Evolutionary conservation across 2,329 filamentous ascomycete species (phyloP), one percentile per base, ranked within the genome.

Genomic region (Fonsecaea nubica): DNA sequence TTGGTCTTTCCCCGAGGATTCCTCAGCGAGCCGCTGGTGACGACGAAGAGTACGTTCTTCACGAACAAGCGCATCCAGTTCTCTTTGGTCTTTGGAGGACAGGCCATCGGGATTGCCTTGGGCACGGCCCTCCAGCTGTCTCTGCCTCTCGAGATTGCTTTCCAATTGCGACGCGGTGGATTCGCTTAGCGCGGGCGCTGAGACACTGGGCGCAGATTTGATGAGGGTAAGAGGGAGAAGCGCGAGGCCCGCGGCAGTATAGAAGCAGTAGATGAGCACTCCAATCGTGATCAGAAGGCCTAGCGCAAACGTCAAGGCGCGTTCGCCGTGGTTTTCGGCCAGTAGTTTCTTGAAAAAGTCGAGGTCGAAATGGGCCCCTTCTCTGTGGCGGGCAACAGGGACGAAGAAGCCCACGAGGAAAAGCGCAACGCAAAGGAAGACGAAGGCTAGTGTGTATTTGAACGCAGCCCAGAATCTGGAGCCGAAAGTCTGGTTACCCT

Each of bases 321-420:
- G 92, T 79, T 98, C 94, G 67, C 93, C 93, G 77, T 93, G 91
- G 76, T 96, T 97, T 57, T 73, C 90, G 0, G 90, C 84, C 55
- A 98, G 82, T 10, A 98, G 83, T 62, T 87, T 87, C 81, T 91
- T 94, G 86, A 97, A 97, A 79, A 93, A 98, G 79, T 97, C 94
- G 64, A 97, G 83, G 73, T 97, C 92, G 74, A 90, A 85, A 75
- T 92, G 88, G 45, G 85, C 85, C 58, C 88, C 87, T 45, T 83
- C 83, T 66, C 85, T 84, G 69, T 89, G 84, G 67, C 87, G 90
- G 4, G 91, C 89, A 4, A 92, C 88, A 0, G 95, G 95, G 0
- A 96, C 89, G 77, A 99, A 97, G 83, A 98, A 97, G 52, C 95
- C 95, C 33, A 98, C 86, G 21, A 97, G 80, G 83, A 99, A 96